Evolutionary conservation across 768 basidiomycete species (phyloP).

Genomic region (Auriscalpium vulgare): DNA sequence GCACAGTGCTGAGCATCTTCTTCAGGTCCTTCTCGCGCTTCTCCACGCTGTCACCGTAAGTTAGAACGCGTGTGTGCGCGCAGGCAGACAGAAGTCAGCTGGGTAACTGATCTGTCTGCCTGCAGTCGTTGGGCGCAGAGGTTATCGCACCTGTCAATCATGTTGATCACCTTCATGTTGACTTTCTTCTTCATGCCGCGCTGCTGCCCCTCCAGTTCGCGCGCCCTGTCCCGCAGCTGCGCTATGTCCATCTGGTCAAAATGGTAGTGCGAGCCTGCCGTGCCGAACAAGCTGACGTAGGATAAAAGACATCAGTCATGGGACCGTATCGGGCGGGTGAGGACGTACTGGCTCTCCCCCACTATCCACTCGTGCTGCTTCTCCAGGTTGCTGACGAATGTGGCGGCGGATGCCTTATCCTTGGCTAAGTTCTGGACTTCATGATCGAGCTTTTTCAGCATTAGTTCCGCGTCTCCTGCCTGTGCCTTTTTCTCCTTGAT

Average conservation of each 20-base stretch:
- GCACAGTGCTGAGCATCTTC: conserved; percentile 81
- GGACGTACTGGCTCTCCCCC: conserved; percentile 76
- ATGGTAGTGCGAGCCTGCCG: conserved; percentile 73
- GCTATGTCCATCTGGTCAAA: conserved; percentile 60
- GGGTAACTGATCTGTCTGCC: conserved; percentile 2
- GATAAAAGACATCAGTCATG: conserved; percentile 1
- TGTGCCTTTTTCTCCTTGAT: conserved; percentile 78
- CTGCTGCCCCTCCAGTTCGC: conserved; percentile 69
- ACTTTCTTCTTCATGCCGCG: conserved; percentile 91
- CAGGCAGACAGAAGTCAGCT: too few species aligned
- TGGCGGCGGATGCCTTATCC: conserved; percentile 51
- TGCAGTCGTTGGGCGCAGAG: background rate
- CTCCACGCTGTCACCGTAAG: conserved; percentile 58
- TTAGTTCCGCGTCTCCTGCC: conserved; percentile 58
- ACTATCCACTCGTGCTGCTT: conserved; percentile 81
- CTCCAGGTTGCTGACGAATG: conserved; percentile 58
- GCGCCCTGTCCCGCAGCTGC: conserved; percentile 52
- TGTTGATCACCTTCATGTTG: conserved; percentile 91
- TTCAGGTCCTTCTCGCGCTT: conserved; percentile 83
- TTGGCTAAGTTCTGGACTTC: conserved; percentile 54
- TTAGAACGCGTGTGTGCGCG: background rate
- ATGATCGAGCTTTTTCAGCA: conserved; percentile 60
- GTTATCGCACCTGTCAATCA: conserved; percentile 78
- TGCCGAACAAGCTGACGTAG: conserved; percentile 67
- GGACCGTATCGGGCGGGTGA: background rate